A percentile compares a stretch with the other conserved stretches of the same genome.
Conservation (phyloP, 257 asterid genomes). For the Solanum sejunctum region DNA sequence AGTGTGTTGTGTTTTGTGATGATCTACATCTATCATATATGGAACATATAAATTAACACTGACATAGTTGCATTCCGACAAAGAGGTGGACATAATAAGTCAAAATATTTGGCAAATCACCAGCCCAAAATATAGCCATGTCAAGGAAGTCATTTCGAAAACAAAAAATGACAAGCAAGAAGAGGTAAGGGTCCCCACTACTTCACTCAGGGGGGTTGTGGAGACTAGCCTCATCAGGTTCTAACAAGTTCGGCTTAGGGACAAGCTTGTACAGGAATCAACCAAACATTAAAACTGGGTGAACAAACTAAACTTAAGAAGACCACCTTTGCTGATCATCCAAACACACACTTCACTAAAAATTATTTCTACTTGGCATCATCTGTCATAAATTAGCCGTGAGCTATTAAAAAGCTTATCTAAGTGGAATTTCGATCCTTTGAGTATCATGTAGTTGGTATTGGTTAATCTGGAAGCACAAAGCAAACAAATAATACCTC, state of each 20-base stretch:
- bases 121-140: neutral
- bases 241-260: neutral
- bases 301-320: neutral
- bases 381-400: neutral
- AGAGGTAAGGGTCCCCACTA: neutral
- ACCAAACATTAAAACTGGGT: neutral
- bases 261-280: neutral
- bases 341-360: neutral
- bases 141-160: neutral
- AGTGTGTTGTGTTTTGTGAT: conserved; percentile 26
- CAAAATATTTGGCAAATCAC: neutral
- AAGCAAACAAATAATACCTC: conserved; percentile 48
- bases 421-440: neutral
- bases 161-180: neutral
- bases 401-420: neutral
- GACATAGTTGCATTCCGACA: neutral
- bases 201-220: neutral
- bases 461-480: neutral
- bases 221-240: neutral
- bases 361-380: neutral
- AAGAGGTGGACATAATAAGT: neutral
- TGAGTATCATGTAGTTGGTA: neutral
- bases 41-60: neutral
- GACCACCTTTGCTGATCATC: neutral
- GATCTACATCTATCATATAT: neutral